Conservation (phyloP, 495 filamentous ascomycete species). For the Penicillium macrosclerotiorum region DNA sequence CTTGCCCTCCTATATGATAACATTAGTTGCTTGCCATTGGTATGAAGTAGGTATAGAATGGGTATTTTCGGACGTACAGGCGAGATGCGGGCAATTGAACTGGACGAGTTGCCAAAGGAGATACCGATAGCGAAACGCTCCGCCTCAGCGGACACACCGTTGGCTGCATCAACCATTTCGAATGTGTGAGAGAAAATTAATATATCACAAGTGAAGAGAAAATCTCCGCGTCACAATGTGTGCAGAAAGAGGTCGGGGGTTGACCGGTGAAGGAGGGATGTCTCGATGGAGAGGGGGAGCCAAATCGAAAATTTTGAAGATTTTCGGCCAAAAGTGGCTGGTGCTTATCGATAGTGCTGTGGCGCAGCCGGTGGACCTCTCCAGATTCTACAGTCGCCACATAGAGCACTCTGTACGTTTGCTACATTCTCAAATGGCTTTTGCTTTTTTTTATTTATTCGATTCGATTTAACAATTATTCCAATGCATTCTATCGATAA, state of each 20-base stretch:
- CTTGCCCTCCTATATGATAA: constrained; percentile 73
- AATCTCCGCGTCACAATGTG: constrained; percentile 16
- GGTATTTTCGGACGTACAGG: constrained; percentile 48
- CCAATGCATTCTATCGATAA: no score
- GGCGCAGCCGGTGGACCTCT: constrained; percentile 15
- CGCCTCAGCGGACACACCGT: constrained; percentile 39
- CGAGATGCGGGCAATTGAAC: constrained; percentile 87
- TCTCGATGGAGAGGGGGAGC: constrained; percentile 26
- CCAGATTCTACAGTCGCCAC: not conserved
- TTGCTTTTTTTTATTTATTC: not conserved
- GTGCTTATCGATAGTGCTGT: constrained; percentile 43
- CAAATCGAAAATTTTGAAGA: constrained; percentile 31
- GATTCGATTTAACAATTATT: no score
- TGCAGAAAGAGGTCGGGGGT: constrained; percentile 14
- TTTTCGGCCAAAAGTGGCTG: constrained; percentile 34
- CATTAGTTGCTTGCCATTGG: constrained; percentile 10
- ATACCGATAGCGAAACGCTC: constrained; percentile 86
- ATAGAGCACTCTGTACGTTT: not conserved
- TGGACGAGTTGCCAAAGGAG: constrained; percentile 96
- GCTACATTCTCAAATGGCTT: no score
- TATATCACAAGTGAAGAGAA: constrained; percentile 11
- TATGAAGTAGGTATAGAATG: not conserved
- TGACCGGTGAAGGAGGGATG: constrained; percentile 16
- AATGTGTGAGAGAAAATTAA: constrained; percentile 14
- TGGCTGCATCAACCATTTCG: constrained; percentile 56